Percentiles rank a stretch among this genome's conserved stretches.
Conservation (phyloP, 2,329 filamentous ascomycete species). For the Stagonosporopsis vannaccii region DNA sequence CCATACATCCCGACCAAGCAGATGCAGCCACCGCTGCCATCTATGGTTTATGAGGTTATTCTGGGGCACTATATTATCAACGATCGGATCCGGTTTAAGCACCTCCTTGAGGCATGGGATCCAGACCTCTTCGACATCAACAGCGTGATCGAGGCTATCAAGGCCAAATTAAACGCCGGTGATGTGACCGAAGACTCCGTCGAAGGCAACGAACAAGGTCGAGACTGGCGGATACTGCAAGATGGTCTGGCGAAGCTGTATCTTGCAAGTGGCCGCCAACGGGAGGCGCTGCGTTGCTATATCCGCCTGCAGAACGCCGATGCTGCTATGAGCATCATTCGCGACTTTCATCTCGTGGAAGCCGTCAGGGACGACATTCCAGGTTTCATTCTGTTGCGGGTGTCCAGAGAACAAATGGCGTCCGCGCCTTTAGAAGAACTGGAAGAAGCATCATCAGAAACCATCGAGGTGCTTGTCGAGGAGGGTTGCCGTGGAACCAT, state of each 20-base stretch:
- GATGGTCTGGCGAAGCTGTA: slow-evolving; percentile 85
- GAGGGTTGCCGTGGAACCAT: slow-evolving; percentile 91
- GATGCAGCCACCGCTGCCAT: slow-evolving; percentile 80
- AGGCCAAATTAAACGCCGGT: slow-evolving; percentile 80
- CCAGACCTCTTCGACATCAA: slow-evolving; percentile 82
- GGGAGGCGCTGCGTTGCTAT: slow-evolving; percentile 87
- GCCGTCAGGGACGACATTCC: slow-evolving; percentile 89
- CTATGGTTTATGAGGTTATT: slow-evolving; percentile 85
- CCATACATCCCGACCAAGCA: slow-evolving; percentile 79
- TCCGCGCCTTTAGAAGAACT: slow-evolving; percentile 74
- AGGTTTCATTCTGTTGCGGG: slow-evolving; percentile 84
- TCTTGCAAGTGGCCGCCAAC: slow-evolving; percentile 78
- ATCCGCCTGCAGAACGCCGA: slow-evolving; percentile 93
- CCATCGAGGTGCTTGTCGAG: slow-evolving; percentile 84
- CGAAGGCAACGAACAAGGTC: slow-evolving; percentile 73
- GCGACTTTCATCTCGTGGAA: slow-evolving; percentile 88
- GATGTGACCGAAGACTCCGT: slow-evolving; percentile 78
- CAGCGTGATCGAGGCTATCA: slow-evolving; percentile 77
- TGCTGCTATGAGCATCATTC: slow-evolving; percentile 83
- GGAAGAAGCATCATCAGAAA: slow-evolving; percentile 80
- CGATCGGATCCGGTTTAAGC: slow-evolving; percentile 77
- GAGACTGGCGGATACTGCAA: slow-evolving; percentile 90
- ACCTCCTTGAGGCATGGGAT: slow-evolving; percentile 84
- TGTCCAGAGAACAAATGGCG: slow-evolving; percentile 73
- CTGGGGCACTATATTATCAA: slow-evolving; percentile 86